phyloP scores from a whole-genome alignment of 2,329 filamentous ascomycete genomes.

The Geosmithia putterillii region DNA sequence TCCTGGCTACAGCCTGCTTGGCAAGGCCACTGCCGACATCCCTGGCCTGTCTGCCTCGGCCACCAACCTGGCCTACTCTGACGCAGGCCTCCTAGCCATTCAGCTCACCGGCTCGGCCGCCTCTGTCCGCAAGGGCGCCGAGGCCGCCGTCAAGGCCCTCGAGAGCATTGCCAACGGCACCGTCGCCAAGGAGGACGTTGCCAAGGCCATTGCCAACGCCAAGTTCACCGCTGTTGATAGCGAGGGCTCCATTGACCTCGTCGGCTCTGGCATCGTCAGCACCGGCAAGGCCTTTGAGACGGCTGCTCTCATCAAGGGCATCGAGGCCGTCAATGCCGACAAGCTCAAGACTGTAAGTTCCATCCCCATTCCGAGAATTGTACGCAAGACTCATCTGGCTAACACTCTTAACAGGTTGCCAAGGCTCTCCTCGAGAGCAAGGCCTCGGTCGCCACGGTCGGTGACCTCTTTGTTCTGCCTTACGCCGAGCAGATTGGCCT shows the following conservation, averaged over 20 bases:
- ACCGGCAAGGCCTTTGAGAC: conserved; percentile 76
- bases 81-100: conserved; percentile 81
- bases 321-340: conserved; percentile 72
- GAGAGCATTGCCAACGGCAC: conserved; percentile 69
- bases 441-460: conserved; percentile 79
- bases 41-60: conserved; percentile 59
- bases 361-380: not conserved
- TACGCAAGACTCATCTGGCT: conserved; percentile 3
- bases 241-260: conserved; percentile 65
- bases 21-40: conserved; percentile 60
- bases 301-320: conserved; percentile 62
- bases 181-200: conserved; percentile 71
- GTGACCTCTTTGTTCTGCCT: conserved; percentile 82
- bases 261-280: conserved; percentile 73
- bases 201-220: conserved; percentile 83
- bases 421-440: conserved; percentile 80
- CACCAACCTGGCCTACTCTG: conserved; percentile 77
- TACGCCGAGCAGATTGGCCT: conserved; percentile 91
- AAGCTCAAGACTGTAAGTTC: conserved; percentile 71
- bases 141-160: conserved; percentile 67
- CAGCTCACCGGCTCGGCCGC: conserved; percentile 64
- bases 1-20: conserved; percentile 78
- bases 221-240: conserved; percentile 85
- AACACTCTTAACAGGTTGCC: conserved; percentile 50
- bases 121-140: conserved; percentile 61